Conservation (phyloP, 23 red algal species). For the Agarophyton chilense region DNA sequence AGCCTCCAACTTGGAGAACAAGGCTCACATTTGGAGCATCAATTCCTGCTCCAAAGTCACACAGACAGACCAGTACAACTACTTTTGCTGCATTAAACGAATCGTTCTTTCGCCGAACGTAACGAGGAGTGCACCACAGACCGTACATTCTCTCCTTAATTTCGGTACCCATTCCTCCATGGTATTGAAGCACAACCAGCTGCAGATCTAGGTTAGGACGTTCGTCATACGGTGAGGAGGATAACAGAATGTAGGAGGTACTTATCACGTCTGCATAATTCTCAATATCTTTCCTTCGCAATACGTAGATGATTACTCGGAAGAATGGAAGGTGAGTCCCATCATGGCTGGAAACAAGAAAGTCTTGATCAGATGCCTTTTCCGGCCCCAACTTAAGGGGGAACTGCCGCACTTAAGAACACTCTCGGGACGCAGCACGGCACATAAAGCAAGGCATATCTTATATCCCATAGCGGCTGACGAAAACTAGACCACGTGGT, state of each 20-base stretch:
- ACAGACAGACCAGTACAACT: neutral
- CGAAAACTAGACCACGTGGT: slow-evolving; percentile 9
- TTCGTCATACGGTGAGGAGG: neutral
- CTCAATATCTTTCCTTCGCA: neutral
- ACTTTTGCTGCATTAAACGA: neutral
- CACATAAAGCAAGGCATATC: neutral
- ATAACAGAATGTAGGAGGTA: neutral
- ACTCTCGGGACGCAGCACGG: neutral
- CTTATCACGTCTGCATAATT: neutral
- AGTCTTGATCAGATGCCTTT: neutral
- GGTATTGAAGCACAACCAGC: neutral
- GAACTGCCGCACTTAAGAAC: neutral
- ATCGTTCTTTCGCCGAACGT: neutral
- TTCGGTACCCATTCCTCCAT: neutral
- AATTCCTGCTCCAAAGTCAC: slow-evolving; percentile 17
- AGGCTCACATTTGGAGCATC: slow-evolving; percentile 15
- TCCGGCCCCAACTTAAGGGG: neutral
- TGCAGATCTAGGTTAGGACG: neutral
- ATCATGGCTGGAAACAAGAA: neutral
- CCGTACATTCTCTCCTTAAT: neutral
- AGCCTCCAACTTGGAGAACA: neutral
- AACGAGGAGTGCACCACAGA: neutral
- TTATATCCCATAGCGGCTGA: neutral
- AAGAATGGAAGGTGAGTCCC: neutral
- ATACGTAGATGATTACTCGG: neutral